Percentiles rank a stretch among this genome's conserved stretches.
Conservation (phyloP, 371 early-diverging fungal species). For the Saksenaea oblongispora region DNA sequence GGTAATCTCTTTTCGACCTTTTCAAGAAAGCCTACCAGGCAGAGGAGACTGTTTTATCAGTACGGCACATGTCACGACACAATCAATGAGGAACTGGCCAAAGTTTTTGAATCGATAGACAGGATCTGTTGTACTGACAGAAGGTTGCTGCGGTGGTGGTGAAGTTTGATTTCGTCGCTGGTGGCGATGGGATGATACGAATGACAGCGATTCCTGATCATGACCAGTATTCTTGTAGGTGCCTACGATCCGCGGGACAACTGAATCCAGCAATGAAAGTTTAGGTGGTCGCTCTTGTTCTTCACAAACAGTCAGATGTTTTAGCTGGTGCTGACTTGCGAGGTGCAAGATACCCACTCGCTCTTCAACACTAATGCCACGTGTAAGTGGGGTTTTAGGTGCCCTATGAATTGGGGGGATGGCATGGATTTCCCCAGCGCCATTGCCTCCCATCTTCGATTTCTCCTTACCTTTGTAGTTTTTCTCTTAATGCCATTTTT, state of each 20-base stretch:
- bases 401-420: background rate
- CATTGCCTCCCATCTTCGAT: background rate
- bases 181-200: background rate
- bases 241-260: slow-evolving; percentile 11
- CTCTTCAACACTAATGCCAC: slow-evolving; percentile 34
- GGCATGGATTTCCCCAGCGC: background rate
- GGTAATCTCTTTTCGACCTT: background rate
- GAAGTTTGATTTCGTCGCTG: slow-evolving; percentile 5
- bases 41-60: slow-evolving; percentile 28
- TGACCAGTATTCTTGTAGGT: background rate
- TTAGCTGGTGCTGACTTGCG: slow-evolving; percentile 18
- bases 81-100: slow-evolving; percentile 24
- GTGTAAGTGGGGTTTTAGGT: background rate
- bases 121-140: slow-evolving; percentile 12
- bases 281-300: slow-evolving; percentile 9
- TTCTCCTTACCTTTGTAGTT: slow-evolving; percentile 19
- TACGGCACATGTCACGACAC: slow-evolving; percentile 24
- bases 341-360: slow-evolving; percentile 40
- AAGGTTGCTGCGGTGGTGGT: slow-evolving; percentile 16
- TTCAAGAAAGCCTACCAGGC: slow-evolving; percentile 16
- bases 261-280: slow-evolving; percentile 5
- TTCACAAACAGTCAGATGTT: slow-evolving; percentile 9
- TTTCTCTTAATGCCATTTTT: slow-evolving; percentile 23
- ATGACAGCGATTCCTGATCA: background rate
- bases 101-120: slow-evolving; percentile 22